Base-by-base conservation (phyloP, 257 asterid genomes). In the Marsdenia floribunda region DNA sequence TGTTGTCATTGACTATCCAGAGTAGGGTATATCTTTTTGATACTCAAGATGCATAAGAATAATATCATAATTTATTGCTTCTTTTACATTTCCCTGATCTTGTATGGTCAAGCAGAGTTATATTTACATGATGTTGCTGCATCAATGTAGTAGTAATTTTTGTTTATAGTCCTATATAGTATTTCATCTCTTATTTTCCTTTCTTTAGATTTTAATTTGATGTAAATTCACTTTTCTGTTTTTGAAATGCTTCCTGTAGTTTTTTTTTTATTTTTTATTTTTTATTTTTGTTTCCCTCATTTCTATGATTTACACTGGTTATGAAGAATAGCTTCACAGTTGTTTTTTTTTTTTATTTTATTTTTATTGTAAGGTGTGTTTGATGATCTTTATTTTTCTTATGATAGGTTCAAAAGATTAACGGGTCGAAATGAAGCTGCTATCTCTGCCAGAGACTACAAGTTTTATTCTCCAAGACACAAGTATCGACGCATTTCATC, bases 401-500 rank as follows among this genome's bases (percentile, higher is more conserved):
- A 18, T 7, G 6, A 58, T 75, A 94, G 99, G 99, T 89, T 95
- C 72, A 90, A 85, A 80, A 90, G 97, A 86, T 78, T 95, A 86
- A 95, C 99, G 0, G 98, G 98, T 68, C 91, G 98, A 68, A 83
- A 85, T 77, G 96, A 90, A 86, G 96, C 91, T 65, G 86, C 90
- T 68, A 85, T 95, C 22, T 86, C 91, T 85, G 88, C 90, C 35
- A 80, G 92, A 81, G 99, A 95, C 87, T 95, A 92, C 87, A 95
- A 95, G 74, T 95, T 95, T 82, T 95, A 95, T 80, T 94, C 98
- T 76, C 99, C 99, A 58, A 89, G 98, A 73, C 98, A 90, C 86
- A 94, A 95, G 81, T 92, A 82, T 73, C 91, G 98, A 81, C 99
- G 98, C 24, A 87, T 61, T 71, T 73, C 85, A 57, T 87, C 97